phyloP scores from a whole-genome alignment of 1,139 yeast species.

The Sporopachydermia cereana region DNA sequence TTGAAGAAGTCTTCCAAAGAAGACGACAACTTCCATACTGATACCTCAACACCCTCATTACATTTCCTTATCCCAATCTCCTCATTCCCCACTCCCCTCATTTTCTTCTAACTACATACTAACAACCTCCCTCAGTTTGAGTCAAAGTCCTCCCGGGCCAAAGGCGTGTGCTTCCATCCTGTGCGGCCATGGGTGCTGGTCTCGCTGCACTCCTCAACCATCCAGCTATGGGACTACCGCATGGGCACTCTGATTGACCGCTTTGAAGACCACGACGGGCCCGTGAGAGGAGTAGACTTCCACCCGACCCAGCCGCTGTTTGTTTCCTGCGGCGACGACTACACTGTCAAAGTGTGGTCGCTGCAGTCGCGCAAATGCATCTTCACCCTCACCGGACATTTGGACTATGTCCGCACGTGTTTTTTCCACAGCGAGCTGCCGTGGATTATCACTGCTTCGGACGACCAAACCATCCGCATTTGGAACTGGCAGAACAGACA shows the following conservation, averaged over 20 bases:
- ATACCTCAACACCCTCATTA: constrained; percentile 1
- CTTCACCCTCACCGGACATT: constrained; percentile 84
- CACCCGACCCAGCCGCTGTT: constrained; percentile 97
- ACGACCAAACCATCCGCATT: constrained; percentile 95
- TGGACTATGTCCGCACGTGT: constrained; percentile 91
- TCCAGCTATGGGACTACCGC: constrained; percentile 97
- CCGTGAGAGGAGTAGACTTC: constrained; percentile 89
- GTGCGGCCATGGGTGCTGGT: constrained; percentile 93
- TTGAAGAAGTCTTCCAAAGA: too few species aligned
- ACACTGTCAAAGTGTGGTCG: constrained; percentile 93
- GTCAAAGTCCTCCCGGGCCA: constrained; percentile 96
- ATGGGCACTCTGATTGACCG: constrained; percentile 97
- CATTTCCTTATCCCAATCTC: neutral
- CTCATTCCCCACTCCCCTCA: neutral
- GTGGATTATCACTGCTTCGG: constrained; percentile 93
- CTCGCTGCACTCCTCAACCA: constrained; percentile 86
- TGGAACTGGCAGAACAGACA: constrained; percentile 99
- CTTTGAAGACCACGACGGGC: constrained; percentile 97
- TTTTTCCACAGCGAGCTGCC: constrained; percentile 94
- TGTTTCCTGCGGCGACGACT: constrained; percentile 96
- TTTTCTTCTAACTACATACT: constrained; percentile 15
- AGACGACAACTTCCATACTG: neutral
- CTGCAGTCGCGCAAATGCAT: constrained; percentile 82
- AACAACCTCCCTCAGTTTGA: constrained; percentile 48
- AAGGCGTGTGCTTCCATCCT: constrained; percentile 97